Conservation (phyloP, 2,329 filamentous ascomycete genomes). For the Fusarium sp. region DNA sequence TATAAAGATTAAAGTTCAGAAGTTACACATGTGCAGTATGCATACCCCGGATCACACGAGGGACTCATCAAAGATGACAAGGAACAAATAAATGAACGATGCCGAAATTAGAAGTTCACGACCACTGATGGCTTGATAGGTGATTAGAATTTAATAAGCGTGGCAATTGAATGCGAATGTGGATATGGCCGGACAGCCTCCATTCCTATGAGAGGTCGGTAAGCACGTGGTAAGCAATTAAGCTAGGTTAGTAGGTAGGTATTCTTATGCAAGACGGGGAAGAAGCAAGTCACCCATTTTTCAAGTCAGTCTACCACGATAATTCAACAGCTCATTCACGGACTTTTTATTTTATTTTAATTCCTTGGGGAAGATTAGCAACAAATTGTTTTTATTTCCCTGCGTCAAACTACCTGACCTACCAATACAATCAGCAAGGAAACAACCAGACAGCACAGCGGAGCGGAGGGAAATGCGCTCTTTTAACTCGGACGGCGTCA, state of each 20-base stretch:
- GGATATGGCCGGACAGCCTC: conserved; percentile 2
- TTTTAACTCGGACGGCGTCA: conserved; percentile 33
- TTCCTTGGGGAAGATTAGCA: neutral
- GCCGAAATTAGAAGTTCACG: conserved; percentile 6
- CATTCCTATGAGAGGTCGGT: neutral
- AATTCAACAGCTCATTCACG: neutral
- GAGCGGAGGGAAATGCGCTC: neutral
- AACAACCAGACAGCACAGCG: neutral
- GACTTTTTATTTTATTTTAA: neutral
- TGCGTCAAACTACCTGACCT: neutral
- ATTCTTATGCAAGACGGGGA: neutral
- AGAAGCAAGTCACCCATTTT: neutral
- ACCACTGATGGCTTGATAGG: neutral
- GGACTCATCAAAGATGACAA: neutral
- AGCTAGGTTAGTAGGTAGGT: no score
- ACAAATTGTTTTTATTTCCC: neutral
- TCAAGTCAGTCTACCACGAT: neutral
- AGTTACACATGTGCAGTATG: neutral
- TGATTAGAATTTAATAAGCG: neutral
- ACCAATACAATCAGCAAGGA: neutral
- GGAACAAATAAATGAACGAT: neutral
- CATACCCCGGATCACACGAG: neutral
- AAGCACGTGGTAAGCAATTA: neutral
- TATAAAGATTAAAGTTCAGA: neutral
- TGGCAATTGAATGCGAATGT: neutral